Evolutionary conservation across 371 early-diverging fungal species (phyloP), one percentile per base, ranked within the genome.

Genomic region (Actinomortierella ambigua): DNA sequence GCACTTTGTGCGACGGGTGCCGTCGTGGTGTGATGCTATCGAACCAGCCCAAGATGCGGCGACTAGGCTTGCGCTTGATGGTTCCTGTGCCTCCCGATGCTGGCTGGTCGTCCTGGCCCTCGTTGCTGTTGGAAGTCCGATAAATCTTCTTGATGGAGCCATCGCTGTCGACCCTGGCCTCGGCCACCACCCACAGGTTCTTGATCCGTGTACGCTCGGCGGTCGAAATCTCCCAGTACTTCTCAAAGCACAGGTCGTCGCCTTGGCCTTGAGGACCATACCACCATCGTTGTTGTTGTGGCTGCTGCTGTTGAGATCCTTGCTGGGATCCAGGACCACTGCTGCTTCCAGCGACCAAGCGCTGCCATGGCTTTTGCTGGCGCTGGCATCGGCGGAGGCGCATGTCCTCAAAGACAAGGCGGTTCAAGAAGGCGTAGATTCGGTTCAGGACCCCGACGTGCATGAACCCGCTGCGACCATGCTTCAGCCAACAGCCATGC

Each of bases 361-460:
- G n/a, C n/a, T n/a, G n/a, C n/a, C n/a, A n/a, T n/a, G 66, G 50
- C 18, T 73, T 66, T 43, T 46, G 62, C 50, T 63, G 59, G 23
- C 67, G 42, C 34, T 73, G 67, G 17, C 66, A 66, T 39, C 49
- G 58, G n/a, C 76, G 69, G 65, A 68, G 65, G 18, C 76, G 69
- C 68, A 68, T 70, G 34, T 65, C 66, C 22, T 77, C 80, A 50
- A 75, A 73, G 9, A 73, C 73, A 17, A 73, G 57, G n/a, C 63
- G 66, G 54, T 61, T 79, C 68, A 69, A 63, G 63, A 55, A 81
- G 29, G 81, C 65, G 28, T 84, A 84, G 4, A 84, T 69, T 8
- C 79, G 75, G 59, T 84, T 84, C 49, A 84, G 61, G 9, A 81
- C 65, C 0, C 85, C 85, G 6, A 78, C 73, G 53, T 83, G 78